Evolutionary conservation across 257 asterid species (phyloP), one percentile per base, ranked within the genome.

Genomic region (Petunia axillaris): DNA sequence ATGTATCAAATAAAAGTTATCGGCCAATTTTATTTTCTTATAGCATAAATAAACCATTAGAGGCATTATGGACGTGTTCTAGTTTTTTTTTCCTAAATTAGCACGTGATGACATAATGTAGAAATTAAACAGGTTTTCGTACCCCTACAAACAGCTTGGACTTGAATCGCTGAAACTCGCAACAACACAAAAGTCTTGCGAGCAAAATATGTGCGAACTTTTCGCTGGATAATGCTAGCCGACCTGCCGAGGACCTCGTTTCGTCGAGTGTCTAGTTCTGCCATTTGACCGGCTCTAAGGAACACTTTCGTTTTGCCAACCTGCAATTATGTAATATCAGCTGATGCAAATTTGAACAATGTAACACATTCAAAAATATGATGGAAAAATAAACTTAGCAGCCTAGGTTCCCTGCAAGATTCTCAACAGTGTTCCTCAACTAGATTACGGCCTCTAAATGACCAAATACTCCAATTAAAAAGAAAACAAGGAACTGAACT

Each of bases 261-360:
- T 9, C 98, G 91, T 54, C 78, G 80, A 79, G 93, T 84, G 85
- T 93, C 98, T 79, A 94, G 80, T 84, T 91, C 98, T 60, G 98
- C 94, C 98, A 94, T 91, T 89, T 94, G 98, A 76, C 98, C 98
- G 81, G 96, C 96, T 88, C 98, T 91, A 15, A 94, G 93, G 87
- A 93, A 94, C 80, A 94, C 94, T 88, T 94, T 93, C 64, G 97
- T 93, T 86, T 89, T 89, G 78, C 98, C 98, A 80, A 93, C 88
- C 98, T 94, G 93, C 64, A 87, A 85, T 48, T 78, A 81, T 36
- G 64, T 79, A 55, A 35, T 39, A 76, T 81, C 40, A 35, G 77
- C 52, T 50, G 62, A 50, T 50, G 14, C 46, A 73, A 2, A 52
- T 48, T 50, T 73, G 77, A 73, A 13, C 62, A 3, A 36, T 25